Evolutionary conservation across 1,284 basidiomycete genomes (phyloP), one percentile per base, ranked within the genome.

Genomic region (Microbotryum violaceum): DNA sequence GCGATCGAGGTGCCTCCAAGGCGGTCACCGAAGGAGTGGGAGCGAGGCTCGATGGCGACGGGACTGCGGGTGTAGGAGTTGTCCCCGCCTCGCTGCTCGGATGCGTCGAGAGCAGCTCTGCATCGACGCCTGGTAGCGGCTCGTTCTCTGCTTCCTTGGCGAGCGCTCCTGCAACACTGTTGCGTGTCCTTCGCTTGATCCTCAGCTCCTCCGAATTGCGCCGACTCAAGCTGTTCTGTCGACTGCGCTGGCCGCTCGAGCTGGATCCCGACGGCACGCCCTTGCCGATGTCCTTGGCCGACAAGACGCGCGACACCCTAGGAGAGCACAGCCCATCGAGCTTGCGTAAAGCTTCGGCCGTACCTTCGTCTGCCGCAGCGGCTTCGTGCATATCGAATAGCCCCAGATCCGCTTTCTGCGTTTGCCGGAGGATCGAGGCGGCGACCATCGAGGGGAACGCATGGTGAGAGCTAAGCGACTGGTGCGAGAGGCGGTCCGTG

Each of bases 341-440:
- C 76, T 96, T 96, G 58, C 93, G 84, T 54, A 98, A 80, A 5
- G 91, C 91, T 72, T 96, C 91, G 4, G 85, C 87, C 2, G 94
- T 93, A 20, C 86, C 86, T 65, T 91, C 86, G 71, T 94, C 89
- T 84, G 7, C 85, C 85, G 29, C 89, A 84, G 70, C 88, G 81
- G 56, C 90, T 79, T 58, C 89, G 77, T 18, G 87, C 87, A 74
- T 91, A 86, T 0, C 86, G 51, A 47, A 23, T 14, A 14, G 37
- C 10, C 56, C 27, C 23, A 60, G 51, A 12, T 60, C 63, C 16
- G 37, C 37, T 42, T 42, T 42, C 33, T 73, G 65, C 21, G 75
- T 70, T 37, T 75, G 71, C 3, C 71, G 70, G 16, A 75, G 71
- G 56, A 70, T 72, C n/a, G 63, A 62, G 8, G 70, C 68, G 4